These are phyloP conservation scores for Omphalotus olearius DNA, from an alignment of 1,284 basidiomycete species.

Conservation along the genomic window DNA sequence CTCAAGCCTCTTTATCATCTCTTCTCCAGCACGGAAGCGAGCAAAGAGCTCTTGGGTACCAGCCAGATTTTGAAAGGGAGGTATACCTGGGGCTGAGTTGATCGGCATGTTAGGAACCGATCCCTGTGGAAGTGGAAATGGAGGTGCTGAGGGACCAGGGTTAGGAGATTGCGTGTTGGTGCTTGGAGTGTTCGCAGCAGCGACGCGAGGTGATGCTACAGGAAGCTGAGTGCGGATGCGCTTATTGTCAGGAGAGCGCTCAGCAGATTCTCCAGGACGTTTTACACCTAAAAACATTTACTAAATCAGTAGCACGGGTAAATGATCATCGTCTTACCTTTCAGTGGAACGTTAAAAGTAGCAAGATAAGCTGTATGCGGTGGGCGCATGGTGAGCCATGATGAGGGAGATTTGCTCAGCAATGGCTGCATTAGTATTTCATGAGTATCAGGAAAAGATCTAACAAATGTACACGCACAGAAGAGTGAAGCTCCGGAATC, in stretches of 20 bases:
- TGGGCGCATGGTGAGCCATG: slow-evolving; percentile 3
- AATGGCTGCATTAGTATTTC: not conserved
- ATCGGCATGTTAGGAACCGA: no score
- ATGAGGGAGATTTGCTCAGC: slow-evolving; percentile 1
- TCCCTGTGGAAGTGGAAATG: no score
- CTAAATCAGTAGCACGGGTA: not conserved
- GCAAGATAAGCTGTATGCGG: slow-evolving; percentile 3
- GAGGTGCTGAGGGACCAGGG: no score
- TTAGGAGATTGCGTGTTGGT: not conserved
- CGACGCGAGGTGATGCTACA: not conserved
- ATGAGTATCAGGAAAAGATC: not conserved
- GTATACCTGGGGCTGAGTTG: no score
- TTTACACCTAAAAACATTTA: slow-evolving; percentile 3
- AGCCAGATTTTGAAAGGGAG: no score
- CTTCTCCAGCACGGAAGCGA: no score
- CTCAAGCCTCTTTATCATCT: no score
- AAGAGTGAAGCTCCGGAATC: slow-evolving; percentile 5
- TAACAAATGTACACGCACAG: not conserved
- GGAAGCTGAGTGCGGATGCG: slow-evolving; percentile 24
- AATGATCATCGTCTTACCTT: not conserved
- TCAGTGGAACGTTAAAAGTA: not conserved
- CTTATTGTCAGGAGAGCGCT: slow-evolving; percentile 32
- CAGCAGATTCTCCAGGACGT: slow-evolving; percentile 23
- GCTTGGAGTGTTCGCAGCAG: not conserved
- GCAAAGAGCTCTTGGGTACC: no score